Base-by-base conservation (phyloP, 2,329 filamentous ascomycete species). In the Stenocarpella maydis region DNA sequence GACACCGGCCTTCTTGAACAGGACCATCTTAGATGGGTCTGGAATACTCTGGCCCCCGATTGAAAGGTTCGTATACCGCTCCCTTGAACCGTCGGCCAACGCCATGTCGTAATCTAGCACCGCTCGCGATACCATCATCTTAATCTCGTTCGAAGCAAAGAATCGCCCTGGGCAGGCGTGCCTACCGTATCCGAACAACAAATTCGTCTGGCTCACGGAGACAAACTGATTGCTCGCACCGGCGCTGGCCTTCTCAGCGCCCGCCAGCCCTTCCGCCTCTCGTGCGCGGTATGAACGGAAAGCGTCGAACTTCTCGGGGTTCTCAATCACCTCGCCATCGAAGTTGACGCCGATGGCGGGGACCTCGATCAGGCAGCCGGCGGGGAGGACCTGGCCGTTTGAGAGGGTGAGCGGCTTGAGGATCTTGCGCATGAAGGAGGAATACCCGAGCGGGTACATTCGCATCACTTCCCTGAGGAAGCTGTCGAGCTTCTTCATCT, bases 341-440 rank as follows among this genome's bases (percentile, higher is more conserved):
- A 73, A 73, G 58, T 76, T 77, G 69, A 82, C 73, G 34, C 78
- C 80, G 21, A 78, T 75, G 15, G 78, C 71, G 0, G 83, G 79
- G 0, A 83, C 76, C 69, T 85, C 80, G 39, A 85, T 78, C n/a
- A 79, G 77, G 7, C 80, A 80, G 34, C 83, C 83, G 1, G 79
- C 76, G 0, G 83, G 83, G 12, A 85, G 79, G 43, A 82, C 80
- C 58, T 87, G 84, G 19, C 87, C 87, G 74, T 86, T 86, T 53
- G 85, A 87, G 1, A 88, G 83, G 2, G 81, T 82, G 73, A 88
- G 81, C 4, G 83, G 79, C 72, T 83, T 81, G 43, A 85, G 77
- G 12, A 86, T 85, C 71, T 84, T 85, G 69, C 86, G 84, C 28
- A 76, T 75, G 76, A 88, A 87, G 3, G 85, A 82, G 1, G 79